A percentile compares a stretch with the other conserved stretches of the same genome.
Evolutionary conservation across 139 green algal species (phyloP).

Genomic region (Coelastrella sp.): DNA sequence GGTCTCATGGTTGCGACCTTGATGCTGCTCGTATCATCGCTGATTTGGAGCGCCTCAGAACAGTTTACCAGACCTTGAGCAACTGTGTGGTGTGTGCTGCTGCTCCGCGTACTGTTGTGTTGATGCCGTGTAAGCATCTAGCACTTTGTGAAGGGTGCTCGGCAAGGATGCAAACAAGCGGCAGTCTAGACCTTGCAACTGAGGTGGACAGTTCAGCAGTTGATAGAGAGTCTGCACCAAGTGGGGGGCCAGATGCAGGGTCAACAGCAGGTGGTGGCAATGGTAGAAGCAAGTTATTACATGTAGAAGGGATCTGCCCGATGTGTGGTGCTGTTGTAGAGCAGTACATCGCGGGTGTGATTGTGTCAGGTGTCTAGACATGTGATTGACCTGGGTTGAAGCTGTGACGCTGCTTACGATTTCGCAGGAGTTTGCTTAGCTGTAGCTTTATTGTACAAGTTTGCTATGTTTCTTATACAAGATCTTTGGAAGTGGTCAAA

Average conservation of each 20-base stretch:
- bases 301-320: neutral
- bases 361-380: neutral
- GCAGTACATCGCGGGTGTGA: neutral
- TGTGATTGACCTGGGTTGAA: too few relatives aligned
- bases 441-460: too few relatives aligned
- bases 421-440: too few relatives aligned
- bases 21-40: neutral
- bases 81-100: slow-evolving; percentile 10
- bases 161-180: neutral
- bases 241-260: too few relatives aligned
- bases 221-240: too few relatives aligned
- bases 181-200: too few relatives aligned
- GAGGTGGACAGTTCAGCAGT: neutral
- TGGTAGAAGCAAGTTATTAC: neutral
- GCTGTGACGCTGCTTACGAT: too few relatives aligned
- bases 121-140: slow-evolving; percentile 32
- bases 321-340: neutral
- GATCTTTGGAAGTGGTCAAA: too few relatives aligned
- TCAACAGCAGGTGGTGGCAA: too few relatives aligned
- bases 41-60: neutral
- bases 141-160: slow-evolving; percentile 18
- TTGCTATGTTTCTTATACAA: too few relatives aligned
- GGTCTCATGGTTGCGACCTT: too few relatives aligned
- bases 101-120: neutral
- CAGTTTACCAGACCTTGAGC: neutral